These are phyloP conservation scores for Fraxinus dipetala DNA, from an alignment of 305 asterid genomes.

Conservation along the genomic window DNA sequence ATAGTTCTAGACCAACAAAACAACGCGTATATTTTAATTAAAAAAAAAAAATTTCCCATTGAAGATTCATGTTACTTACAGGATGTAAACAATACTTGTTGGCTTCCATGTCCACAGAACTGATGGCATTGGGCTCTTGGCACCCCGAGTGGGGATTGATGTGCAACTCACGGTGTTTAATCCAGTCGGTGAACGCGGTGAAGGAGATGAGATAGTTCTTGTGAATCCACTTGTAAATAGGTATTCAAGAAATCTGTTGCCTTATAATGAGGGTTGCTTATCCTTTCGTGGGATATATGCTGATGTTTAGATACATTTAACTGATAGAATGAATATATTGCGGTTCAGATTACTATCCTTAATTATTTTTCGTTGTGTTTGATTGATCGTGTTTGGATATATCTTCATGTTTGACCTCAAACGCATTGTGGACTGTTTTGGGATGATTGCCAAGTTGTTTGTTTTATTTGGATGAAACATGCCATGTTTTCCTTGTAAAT, in stretches of 20 bases:
- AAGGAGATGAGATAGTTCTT: conserved; percentile 86
- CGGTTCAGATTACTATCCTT: neutral
- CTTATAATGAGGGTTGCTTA: conserved; percentile 77
- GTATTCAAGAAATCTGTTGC: conserved; percentile 61
- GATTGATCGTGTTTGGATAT: neutral
- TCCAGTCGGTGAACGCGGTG: conserved; percentile 71
- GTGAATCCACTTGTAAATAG: conserved; percentile 68
- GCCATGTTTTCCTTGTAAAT: neutral
- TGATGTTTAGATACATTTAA: conserved; percentile 59
- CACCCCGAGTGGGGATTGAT: conserved; percentile 90
- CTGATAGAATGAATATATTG: neutral
- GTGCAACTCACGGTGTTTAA: conserved; percentile 90
- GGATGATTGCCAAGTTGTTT: neutral
- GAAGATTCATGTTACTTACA: conserved; percentile 28
- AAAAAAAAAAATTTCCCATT: too few species aligned
- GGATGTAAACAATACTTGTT: conserved; percentile 41
- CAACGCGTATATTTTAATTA: too few species aligned
- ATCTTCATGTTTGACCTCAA: neutral
- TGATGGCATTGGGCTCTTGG: conserved; percentile 92
- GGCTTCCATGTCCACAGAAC: conserved; percentile 60
- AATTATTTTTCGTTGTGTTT: neutral
- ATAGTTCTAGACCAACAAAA: neutral
- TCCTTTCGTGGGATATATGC: conserved; percentile 77
- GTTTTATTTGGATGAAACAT: neutral
- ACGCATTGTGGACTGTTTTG: neutral